These are phyloP conservation scores for Magnolia changhungtana DNA, from an alignment of 164 flowering plant species.

Conservation along the genomic window DNA sequence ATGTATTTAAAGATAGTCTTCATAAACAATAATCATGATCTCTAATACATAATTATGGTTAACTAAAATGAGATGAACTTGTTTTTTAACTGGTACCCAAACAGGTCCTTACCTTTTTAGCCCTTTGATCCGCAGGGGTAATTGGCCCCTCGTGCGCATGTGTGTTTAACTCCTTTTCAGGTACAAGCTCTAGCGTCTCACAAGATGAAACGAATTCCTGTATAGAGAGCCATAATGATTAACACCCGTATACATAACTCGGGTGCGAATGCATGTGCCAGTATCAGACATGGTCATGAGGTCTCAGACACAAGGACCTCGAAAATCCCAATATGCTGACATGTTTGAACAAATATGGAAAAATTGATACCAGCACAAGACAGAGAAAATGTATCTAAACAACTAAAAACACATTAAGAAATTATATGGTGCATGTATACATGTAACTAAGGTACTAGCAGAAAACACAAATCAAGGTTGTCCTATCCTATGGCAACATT, in stretches of 20 bases:
- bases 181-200: constrained; percentile 92
- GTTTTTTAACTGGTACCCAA: too few relatives aligned
- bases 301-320: neutral
- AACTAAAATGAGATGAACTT: too few relatives aligned
- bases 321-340: neutral
- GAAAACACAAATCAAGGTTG: too few relatives aligned
- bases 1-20: too few relatives aligned
- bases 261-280: too few relatives aligned
- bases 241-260: neutral
- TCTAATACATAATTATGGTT: too few relatives aligned
- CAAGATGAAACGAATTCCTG: constrained; percentile 89
- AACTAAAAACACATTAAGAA: neutral
- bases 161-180: constrained; percentile 66
- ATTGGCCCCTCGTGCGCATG: constrained; percentile 36
- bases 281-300: too few relatives aligned
- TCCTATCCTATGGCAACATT: too few relatives aligned
- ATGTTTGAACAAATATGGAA: neutral
- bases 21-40: too few relatives aligned
- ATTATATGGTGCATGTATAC: too few relatives aligned
- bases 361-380: neutral
- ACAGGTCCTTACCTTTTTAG: constrained; percentile 49
- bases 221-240: constrained; percentile 6
- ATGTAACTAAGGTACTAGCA: too few relatives aligned
- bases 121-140: constrained; percentile 63
- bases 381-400: neutral